Conservation (phyloP, 306 rosid species). For the Calophaca sinica region DNA sequence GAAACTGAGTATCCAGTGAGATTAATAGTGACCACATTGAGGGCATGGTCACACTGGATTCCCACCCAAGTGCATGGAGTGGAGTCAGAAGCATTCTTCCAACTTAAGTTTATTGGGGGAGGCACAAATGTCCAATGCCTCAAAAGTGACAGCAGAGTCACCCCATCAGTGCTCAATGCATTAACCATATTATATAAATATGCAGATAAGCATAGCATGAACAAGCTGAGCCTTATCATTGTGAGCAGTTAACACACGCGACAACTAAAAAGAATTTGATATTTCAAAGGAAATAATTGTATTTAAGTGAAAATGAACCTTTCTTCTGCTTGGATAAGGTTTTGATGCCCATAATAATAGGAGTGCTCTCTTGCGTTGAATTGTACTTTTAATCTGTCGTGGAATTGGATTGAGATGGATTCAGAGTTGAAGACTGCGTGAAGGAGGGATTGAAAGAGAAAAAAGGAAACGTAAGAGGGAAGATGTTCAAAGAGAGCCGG, state of each 20-base stretch:
- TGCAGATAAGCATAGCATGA: slow-evolving; percentile 45
- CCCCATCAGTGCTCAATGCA: slow-evolving; percentile 63
- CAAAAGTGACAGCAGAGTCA: slow-evolving; percentile 56
- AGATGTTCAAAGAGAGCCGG: background rate
- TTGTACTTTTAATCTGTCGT: too few relatives aligned
- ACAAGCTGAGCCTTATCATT: slow-evolving; percentile 18
- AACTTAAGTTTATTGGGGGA: slow-evolving; percentile 50
- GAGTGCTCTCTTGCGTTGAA: background rate
- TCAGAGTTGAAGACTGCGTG: background rate
- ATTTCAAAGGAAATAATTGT: background rate
- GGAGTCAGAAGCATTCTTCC: slow-evolving; percentile 75
- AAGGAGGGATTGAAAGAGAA: background rate
- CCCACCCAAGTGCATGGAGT: slow-evolving; percentile 77
- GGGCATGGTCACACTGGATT: slow-evolving; percentile 55
- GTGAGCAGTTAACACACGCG: background rate
- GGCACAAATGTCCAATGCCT: slow-evolving; percentile 57
- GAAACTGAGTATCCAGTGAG: slow-evolving; percentile 54
- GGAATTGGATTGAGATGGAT: background rate
- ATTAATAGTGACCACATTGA: slow-evolving; percentile 50
- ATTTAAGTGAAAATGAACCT: background rate
- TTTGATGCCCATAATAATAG: background rate
- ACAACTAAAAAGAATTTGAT: background rate
- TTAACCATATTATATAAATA: slow-evolving; percentile 5
- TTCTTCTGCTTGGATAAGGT: background rate
- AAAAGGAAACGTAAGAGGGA: background rate